Conservation (phyloP, 1,139 yeast species). For the Zygosaccharomyces pseudobailii region DNA sequence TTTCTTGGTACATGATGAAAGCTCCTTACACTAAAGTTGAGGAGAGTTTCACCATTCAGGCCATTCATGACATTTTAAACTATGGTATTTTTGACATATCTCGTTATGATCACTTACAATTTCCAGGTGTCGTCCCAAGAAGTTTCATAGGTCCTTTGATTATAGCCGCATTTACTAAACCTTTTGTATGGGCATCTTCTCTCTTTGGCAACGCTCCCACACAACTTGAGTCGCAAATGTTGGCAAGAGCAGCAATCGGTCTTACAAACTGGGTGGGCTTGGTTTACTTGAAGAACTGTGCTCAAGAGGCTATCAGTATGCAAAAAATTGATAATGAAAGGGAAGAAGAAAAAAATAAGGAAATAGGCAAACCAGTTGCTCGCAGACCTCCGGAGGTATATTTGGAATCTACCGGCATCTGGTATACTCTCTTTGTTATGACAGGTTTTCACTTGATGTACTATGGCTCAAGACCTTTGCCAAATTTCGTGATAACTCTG, state of each 20-base stretch:
- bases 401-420: constrained; percentile 38
- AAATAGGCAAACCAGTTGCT: constrained; percentile 5
- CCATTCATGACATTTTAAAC: constrained; percentile 73
- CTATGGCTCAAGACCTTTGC: constrained; percentile 77
- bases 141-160: constrained; percentile 73
- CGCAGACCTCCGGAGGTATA: constrained; percentile 8
- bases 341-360: constrained; percentile 14
- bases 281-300: constrained; percentile 34
- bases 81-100: constrained; percentile 50
- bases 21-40: constrained; percentile 92
- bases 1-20: constrained; percentile 44
- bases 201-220: constrained; percentile 17
- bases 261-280: constrained; percentile 42
- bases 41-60: constrained; percentile 89
- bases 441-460: constrained; percentile 76
- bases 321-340: constrained; percentile 10
- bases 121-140: constrained; percentile 89
- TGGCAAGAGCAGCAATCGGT: constrained; percentile 53
- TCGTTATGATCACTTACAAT: constrained; percentile 65
- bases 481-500: constrained; percentile 71
- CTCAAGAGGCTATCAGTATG: constrained; percentile 20
- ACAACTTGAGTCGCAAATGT: constrained; percentile 44
- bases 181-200: constrained; percentile 27
- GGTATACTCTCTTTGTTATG: constrained; percentile 55
- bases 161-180: constrained; percentile 43